Percentiles rank a stretch among this genome's conserved stretches.
Evolutionary conservation across 169 alveolate species (phyloP).

Genomic region (Cryptosporidium muris): DNA sequence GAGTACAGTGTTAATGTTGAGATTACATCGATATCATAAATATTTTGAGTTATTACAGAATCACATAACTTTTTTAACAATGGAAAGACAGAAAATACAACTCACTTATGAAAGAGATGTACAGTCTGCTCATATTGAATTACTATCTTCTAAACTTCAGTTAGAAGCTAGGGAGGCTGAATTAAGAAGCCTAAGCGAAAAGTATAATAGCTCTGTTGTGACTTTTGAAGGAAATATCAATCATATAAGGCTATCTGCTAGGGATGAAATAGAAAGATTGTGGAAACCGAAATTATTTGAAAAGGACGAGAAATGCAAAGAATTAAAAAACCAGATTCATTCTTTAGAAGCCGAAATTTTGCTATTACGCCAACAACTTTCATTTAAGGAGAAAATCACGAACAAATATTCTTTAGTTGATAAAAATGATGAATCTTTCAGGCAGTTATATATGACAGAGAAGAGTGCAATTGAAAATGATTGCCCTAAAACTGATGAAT

Average conservation of each 20-base stretch:
- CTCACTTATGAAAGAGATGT: conserved; percentile 61
- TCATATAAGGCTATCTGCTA: conserved; percentile 36
- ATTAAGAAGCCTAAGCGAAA: conserved; percentile 33
- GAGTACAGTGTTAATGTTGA: conserved; percentile 50
- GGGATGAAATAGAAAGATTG: conserved; percentile 60
- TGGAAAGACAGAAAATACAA: conserved; percentile 52
- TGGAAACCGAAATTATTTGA: conserved; percentile 65
- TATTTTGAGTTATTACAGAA: conserved; percentile 30
- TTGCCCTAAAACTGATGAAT: neutral
- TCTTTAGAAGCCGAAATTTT: conserved; percentile 62
- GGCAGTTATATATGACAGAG: no score
- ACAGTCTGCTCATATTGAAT: conserved; percentile 29
- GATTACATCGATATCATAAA: conserved; percentile 60
- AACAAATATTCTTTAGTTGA: no score
- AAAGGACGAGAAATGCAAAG: conserved; percentile 35
- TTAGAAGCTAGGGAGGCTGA: conserved; percentile 65
- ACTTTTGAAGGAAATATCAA: conserved; percentile 47
- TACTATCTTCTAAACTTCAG: conserved; percentile 32
- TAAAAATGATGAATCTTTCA: no score
- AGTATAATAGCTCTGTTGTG: conserved; percentile 3
- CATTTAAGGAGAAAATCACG: conserved; percentile 29
- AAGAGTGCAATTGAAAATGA: no score
- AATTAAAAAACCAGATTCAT: conserved; percentile 12
- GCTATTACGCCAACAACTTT: conserved; percentile 55
- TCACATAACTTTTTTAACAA: conserved; percentile 46